A percentile compares a stretch with the other conserved stretches of the same genome.
Evolutionary conservation across 345 rosid species (phyloP).

Genomic region (Melaleuca alternifolia): DNA sequence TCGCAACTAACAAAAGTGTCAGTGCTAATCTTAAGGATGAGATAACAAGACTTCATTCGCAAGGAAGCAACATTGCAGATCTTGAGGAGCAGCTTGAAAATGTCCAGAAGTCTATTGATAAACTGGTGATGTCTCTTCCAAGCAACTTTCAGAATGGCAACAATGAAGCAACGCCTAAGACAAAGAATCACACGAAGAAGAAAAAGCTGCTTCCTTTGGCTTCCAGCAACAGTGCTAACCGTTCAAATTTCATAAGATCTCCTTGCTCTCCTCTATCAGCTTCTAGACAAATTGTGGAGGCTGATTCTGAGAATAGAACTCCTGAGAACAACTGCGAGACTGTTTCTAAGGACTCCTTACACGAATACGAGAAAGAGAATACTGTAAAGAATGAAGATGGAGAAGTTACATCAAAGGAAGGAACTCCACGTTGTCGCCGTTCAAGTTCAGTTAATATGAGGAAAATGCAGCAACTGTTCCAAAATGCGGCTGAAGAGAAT

Average conservation of each 20-base stretch:
- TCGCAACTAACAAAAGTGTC: slow-evolving; percentile 74
- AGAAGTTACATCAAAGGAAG: slow-evolving; percentile 74
- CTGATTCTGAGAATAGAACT: slow-evolving; percentile 69
- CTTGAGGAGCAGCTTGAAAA: slow-evolving; percentile 95
- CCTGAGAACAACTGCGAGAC: slow-evolving; percentile 46
- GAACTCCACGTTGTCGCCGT: slow-evolving; percentile 61
- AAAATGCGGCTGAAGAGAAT: slow-evolving; percentile 99
- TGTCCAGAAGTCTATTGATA: slow-evolving; percentile 96
- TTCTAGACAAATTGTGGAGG: slow-evolving; percentile 64
- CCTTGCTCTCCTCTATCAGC: slow-evolving; percentile 90
- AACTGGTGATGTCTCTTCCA: slow-evolving; percentile 93
- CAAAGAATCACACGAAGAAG: slow-evolving; percentile 71
- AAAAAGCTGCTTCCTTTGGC: slow-evolving; percentile 75
- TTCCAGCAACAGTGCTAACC: slow-evolving; percentile 59
- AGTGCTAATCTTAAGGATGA: slow-evolving; percentile 95
- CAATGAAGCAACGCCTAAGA: slow-evolving; percentile 41
- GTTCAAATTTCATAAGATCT: slow-evolving; percentile 66
- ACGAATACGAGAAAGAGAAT: slow-evolving; percentile 55
- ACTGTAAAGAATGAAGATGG: slow-evolving; percentile 81
- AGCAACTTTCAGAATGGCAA: slow-evolving; percentile 29
- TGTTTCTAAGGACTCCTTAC: slow-evolving; percentile 22
- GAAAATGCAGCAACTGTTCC: slow-evolving; percentile 98
- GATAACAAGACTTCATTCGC: slow-evolving; percentile 97
- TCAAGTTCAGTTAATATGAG: slow-evolving; percentile 94
- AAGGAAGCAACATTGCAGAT: slow-evolving; percentile 85